Percentiles rank a stretch among this genome's conserved stretches.
phyloP scores from a whole-genome alignment of 1,284 basidiomycete species.

The Marasmius tenuissimus region DNA sequence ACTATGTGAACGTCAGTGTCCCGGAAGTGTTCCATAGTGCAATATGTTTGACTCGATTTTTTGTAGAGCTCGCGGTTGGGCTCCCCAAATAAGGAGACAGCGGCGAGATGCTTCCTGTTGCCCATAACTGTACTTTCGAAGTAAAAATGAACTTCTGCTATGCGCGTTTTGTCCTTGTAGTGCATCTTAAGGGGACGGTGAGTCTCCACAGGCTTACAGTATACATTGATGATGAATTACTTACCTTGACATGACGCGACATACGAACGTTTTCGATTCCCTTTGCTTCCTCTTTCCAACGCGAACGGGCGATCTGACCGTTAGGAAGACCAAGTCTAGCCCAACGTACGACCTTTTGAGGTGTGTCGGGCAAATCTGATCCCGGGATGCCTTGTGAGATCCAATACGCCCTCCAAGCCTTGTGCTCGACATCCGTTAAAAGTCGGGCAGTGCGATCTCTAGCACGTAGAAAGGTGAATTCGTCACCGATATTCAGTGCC shows the following conservation, averaged over 20 bases:
- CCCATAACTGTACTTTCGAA: background rate
- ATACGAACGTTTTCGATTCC: constrained; percentile 11
- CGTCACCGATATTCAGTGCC: background rate
- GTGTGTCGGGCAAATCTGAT: background rate
- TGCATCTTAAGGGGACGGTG: no score
- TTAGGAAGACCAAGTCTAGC: constrained; percentile 26
- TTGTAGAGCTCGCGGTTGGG: constrained; percentile 5
- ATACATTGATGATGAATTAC: no score
- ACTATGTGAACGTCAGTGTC: constrained; percentile 11
- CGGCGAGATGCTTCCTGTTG: constrained; percentile 1
- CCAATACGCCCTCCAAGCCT: background rate
- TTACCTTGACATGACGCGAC: constrained; percentile 26
- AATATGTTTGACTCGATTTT: constrained; percentile 9
- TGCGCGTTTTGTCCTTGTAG: background rate
- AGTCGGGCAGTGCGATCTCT: background rate
- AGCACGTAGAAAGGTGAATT: background rate
- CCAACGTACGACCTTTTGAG: constrained; percentile 16
- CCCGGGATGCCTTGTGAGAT: background rate
- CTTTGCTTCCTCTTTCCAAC: constrained; percentile 21
- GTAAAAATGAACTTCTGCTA: constrained; percentile 14
- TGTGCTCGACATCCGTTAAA: background rate
- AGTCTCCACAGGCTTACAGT: no score
- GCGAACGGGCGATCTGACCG: constrained; percentile 25
- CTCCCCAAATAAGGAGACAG: constrained; percentile 11
- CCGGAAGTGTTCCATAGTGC: constrained; percentile 4